phyloP scores from a whole-genome alignment of 305 asterid genomes.

The Andrographis paniculata region DNA sequence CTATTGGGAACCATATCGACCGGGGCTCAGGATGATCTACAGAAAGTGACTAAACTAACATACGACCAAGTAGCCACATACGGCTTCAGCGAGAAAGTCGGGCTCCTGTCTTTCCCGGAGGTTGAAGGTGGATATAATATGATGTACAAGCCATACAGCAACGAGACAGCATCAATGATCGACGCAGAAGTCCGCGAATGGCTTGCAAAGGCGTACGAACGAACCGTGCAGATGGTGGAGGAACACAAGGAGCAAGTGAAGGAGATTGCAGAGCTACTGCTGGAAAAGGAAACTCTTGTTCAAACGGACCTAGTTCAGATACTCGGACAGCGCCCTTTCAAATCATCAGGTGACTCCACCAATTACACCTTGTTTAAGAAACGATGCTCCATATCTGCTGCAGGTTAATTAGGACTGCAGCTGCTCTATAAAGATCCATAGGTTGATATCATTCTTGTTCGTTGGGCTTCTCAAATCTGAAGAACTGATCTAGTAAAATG shows the following conservation, averaged over 20 bases:
- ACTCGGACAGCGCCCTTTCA: constrained; percentile 66
- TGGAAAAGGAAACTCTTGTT: constrained; percentile 70
- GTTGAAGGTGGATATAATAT: constrained; percentile 31
- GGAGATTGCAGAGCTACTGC: constrained; percentile 59
- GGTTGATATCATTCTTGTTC: too few relatives aligned
- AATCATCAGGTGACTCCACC: constrained; percentile 38
- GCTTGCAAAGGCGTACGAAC: constrained; percentile 66
- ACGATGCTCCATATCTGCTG: too few relatives aligned
- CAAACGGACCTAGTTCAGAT: constrained; percentile 63
- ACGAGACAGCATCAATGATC: constrained; percentile 80
- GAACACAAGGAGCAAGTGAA: constrained; percentile 66
- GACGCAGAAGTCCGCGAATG: constrained; percentile 85
- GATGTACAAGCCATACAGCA: constrained; percentile 64
- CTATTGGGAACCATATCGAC: constrained; percentile 81
- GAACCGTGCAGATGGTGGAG: constrained; percentile 52
- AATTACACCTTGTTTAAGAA: constrained; percentile 56
- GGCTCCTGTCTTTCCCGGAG: constrained; percentile 80
- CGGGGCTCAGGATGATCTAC: constrained; percentile 88
- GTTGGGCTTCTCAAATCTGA: too few relatives aligned
- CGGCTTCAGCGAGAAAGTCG: constrained; percentile 88
- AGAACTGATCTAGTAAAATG: too few relatives aligned
- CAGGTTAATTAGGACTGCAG: too few relatives aligned
- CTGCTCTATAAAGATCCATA: too few relatives aligned
- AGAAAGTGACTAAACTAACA: constrained; percentile 83
- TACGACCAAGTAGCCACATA: constrained; percentile 82